A percentile compares a stretch with the other conserved stretches of the same genome.
Evolutionary conservation across 2,329 filamentous ascomycete genomes (phyloP).

Genomic region (Fusarium armeniacum): DNA sequence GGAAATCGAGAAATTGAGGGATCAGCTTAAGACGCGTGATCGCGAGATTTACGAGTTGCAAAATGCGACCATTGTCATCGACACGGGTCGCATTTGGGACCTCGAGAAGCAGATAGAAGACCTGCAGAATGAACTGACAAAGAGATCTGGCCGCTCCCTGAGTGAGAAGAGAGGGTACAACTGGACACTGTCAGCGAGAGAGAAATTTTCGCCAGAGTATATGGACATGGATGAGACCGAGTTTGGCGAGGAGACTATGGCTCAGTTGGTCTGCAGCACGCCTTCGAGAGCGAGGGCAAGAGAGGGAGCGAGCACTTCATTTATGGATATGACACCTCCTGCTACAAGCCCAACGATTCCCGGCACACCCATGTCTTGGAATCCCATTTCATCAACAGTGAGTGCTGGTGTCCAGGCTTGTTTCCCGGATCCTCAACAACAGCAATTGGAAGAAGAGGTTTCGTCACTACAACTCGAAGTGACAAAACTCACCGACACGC

Average conservation of each 20-base stretch:
- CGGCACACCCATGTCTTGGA: constrained; percentile 57
- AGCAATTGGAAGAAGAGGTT: constrained; percentile 62
- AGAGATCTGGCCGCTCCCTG: constrained; percentile 33
- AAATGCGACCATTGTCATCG: constrained; percentile 64
- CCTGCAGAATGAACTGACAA: constrained; percentile 54
- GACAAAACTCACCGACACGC: constrained; percentile 61
- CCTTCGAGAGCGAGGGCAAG: constrained; percentile 57
- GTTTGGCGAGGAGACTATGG: constrained; percentile 66
- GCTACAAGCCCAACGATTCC: constrained; percentile 63
- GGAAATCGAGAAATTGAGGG: constrained; percentile 65
- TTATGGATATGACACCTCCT: constrained; percentile 64
- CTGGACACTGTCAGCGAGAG: constrained; percentile 66
- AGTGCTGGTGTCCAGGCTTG: constrained; percentile 34
- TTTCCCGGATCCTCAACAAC: constrained; percentile 60
- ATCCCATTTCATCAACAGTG: constrained; percentile 24
- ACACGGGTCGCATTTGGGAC: constrained; percentile 62
- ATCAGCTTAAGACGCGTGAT: constrained; percentile 65
- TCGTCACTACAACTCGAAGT: constrained; percentile 64
- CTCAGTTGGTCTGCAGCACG: constrained; percentile 66
- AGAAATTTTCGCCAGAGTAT: constrained; percentile 62
- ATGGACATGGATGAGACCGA: constrained; percentile 59
- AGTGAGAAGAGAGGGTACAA: constrained; percentile 56
- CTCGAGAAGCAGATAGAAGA: constrained; percentile 58
- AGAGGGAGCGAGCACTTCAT: constrained; percentile 57
- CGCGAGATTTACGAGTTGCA: constrained; percentile 67